Conservation (phyloP, 192 early-diverging fungal species). For the Chytriomyces sp. region DNA sequence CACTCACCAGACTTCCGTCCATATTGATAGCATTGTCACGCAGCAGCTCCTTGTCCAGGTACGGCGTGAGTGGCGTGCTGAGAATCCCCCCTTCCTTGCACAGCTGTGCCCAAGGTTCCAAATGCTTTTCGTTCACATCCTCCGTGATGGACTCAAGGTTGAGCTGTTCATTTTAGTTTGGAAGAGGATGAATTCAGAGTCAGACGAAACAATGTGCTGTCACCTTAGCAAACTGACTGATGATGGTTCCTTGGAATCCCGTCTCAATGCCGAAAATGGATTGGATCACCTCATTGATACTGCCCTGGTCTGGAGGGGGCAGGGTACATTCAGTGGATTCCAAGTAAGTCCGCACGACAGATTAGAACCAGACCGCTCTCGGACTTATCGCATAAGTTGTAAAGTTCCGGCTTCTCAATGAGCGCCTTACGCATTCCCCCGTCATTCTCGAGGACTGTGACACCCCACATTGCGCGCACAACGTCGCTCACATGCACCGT, state of each 20-base stretch:
- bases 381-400: slow-evolving; percentile 84
- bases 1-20: slow-evolving; percentile 72
- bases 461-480: slow-evolving; percentile 51
- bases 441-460: slow-evolving; percentile 51
- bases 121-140: slow-evolving; percentile 91
- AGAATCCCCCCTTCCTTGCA: slow-evolving; percentile 68
- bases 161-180: slow-evolving; percentile 49
- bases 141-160: slow-evolving; percentile 84
- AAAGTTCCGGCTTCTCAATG: slow-evolving; percentile 54
- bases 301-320: slow-evolving; percentile 66
- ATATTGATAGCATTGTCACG: slow-evolving; percentile 81
- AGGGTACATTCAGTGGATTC: not conserved
- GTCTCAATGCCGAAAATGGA: slow-evolving; percentile 80
- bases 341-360: not conserved
- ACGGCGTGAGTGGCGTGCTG: slow-evolving; percentile 89
- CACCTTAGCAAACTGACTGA: slow-evolving; percentile 81
- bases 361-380: slow-evolving; percentile 70
- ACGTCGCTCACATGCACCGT: slow-evolving; percentile 95
- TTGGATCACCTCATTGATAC: slow-evolving; percentile 70
- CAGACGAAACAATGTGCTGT: not conserved
- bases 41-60: slow-evolving; percentile 89
- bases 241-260: slow-evolving; percentile 77
- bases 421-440: slow-evolving; percentile 48
- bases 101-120: slow-evolving; percentile 90
- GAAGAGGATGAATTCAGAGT: not conserved